A percentile compares a stretch with the other conserved stretches of the same genome.
These are phyloP conservation scores for Metarhizium sp. DNA, from an alignment of 2,329 filamentous ascomycete species.

Conservation along the genomic window DNA sequence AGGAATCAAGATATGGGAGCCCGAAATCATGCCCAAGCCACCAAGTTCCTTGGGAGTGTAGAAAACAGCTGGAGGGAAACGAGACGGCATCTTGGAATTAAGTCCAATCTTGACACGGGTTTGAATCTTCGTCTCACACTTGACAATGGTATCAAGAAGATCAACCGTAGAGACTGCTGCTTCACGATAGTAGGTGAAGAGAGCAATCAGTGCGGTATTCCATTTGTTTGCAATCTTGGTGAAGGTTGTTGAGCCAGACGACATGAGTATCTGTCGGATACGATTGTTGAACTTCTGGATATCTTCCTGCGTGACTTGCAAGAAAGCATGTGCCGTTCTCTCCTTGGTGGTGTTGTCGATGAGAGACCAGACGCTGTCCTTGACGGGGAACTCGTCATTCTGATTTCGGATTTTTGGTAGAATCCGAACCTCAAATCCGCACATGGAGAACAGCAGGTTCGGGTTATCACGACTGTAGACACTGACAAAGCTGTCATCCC, in stretches of 20 bases:
- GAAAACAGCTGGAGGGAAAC: conserved; percentile 96
- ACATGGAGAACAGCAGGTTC: conserved; percentile 96
- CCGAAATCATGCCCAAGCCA: conserved; percentile 97
- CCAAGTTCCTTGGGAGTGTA: conserved; percentile 98
- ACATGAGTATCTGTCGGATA: conserved; percentile 98
- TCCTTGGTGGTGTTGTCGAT: conserved; percentile 97
- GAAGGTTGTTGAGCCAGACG: conserved; percentile 96
- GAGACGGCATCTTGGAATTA: conserved; percentile 98
- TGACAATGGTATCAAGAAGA: conserved; percentile 93
- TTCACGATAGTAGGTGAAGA: conserved; percentile 98
- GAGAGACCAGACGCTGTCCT: conserved; percentile 96
- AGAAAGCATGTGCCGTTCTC: conserved; percentile 90
- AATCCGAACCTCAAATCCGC: conserved; percentile 93
- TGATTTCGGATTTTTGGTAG: conserved; percentile 90
- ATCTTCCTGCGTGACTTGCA: conserved; percentile 96
- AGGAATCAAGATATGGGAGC: conserved; percentile 94
- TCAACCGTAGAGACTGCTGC: conserved; percentile 93
- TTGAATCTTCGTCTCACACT: conserved; percentile 99
- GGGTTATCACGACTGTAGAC: conserved; percentile 98
- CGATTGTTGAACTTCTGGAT: conserved; percentile 99
- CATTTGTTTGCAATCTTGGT: conserved; percentile 99
- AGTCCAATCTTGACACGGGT: conserved; percentile 97
- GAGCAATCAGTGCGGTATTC: conserved; percentile 93
- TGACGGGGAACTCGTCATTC: conserved; percentile 93
- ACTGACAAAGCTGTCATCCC: conserved; percentile 97